phyloP scores from a whole-genome alignment of 192 early-diverging fungal species.

The Thoreauomyces humboldtii region DNA sequence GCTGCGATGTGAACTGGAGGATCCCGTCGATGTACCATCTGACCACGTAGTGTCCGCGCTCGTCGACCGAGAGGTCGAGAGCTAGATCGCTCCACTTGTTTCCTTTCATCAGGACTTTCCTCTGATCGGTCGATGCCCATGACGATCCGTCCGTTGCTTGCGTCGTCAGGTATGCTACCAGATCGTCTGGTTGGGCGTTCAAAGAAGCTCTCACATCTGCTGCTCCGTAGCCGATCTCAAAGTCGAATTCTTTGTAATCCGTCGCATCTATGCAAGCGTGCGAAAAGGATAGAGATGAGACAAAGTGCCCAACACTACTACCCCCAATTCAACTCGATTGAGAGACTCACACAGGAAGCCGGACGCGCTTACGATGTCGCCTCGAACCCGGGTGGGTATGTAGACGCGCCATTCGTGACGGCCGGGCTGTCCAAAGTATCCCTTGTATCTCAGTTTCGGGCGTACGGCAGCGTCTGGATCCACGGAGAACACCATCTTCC shows the following conservation, averaged over 20 bases:
- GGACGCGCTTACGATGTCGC: neutral
- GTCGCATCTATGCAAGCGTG: neutral
- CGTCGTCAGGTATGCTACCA: neutral
- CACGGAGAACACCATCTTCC: neutral
- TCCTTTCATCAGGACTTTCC: neutral
- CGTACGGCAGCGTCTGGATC: neutral
- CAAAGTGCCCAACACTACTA: no score
- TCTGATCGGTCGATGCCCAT: neutral
- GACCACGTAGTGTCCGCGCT: neutral
- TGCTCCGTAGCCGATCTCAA: neutral
- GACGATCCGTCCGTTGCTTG: neutral
- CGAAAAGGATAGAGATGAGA: neutral
- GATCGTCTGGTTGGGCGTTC: neutral
- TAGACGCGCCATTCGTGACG: neutral
- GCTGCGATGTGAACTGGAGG: neutral
- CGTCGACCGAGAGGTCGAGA: neutral
- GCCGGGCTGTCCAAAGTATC: neutral
- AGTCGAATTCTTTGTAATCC: slow-evolving; percentile 3
- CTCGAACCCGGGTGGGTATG: neutral
- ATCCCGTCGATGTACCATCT: neutral
- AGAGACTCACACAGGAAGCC: neutral
- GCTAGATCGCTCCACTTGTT: neutral
- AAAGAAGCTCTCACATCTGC: neutral
- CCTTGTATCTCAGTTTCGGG: neutral
- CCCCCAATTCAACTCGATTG: no score